Evolutionary conservation across 768 basidiomycete genomes (phyloP).

Genomic region (Lentinula sp.): DNA sequence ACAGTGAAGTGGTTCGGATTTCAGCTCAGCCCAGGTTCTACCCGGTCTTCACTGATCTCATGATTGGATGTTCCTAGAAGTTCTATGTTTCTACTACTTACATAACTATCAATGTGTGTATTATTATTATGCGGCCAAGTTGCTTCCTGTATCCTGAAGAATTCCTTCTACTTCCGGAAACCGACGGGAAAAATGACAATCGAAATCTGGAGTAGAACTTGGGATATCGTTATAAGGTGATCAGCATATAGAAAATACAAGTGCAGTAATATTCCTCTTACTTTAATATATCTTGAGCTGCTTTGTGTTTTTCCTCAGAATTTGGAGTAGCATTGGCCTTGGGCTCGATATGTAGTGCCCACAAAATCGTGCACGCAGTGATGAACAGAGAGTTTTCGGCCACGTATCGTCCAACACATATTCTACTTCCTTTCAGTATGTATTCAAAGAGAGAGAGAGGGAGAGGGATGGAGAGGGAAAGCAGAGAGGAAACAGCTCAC

Average conservation of each 20-base stretch:
- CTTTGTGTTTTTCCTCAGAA: neutral
- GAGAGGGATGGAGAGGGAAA: no score
- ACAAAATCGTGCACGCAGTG: neutral
- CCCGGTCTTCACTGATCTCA: no score
- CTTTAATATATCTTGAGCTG: neutral
- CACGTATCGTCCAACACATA: constrained; percentile 3
- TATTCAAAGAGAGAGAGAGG: neutral
- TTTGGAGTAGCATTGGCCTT: neutral
- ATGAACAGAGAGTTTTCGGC: constrained; percentile 2
- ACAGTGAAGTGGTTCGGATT: no score
- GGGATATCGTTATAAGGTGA: neutral
- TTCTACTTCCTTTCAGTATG: neutral
- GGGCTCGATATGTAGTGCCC: neutral
- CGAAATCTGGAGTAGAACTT: neutral
- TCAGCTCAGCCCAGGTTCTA: no score
- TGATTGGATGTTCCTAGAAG: no score
- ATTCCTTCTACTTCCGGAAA: neutral
- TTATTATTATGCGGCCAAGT: no score
- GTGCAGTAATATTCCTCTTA: neutral
- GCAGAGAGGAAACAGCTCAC: neutral
- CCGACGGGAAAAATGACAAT: neutral
- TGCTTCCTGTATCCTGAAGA: neutral
- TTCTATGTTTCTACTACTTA: no score
- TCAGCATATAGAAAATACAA: neutral
- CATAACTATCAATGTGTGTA: no score